Percentiles rank a stretch among this genome's conserved stretches.
Conservation (phyloP, 2,329 filamentous ascomycete genomes). For the Phaeosphaeria sp. region DNA sequence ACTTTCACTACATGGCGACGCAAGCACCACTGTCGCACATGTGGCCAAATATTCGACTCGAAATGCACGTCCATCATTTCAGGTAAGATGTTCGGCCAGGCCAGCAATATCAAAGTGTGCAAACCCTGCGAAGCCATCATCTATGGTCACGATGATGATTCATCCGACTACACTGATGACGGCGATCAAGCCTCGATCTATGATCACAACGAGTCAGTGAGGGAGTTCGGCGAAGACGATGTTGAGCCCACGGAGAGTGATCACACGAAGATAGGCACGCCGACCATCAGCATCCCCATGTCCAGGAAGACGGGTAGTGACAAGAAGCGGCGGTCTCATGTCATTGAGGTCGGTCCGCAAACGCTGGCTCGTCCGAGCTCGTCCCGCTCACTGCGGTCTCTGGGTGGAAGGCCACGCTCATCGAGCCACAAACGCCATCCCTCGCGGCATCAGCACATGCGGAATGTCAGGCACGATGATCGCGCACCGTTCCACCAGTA, state of each 20-base stretch:
- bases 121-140: constrained; percentile 93
- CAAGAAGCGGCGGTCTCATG: constrained; percentile 81
- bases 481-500: constrained; percentile 87
- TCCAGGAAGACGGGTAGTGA: constrained; percentile 74
- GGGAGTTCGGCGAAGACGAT: constrained; percentile 30
- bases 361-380: constrained; percentile 87
- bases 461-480: constrained; percentile 80
- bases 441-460: constrained; percentile 84
- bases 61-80: constrained; percentile 94
- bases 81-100: constrained; percentile 85
- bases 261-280: constrained; percentile 57
- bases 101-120: constrained; percentile 85
- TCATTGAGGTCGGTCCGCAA: constrained; percentile 85
- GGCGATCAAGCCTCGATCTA: constrained; percentile 69
- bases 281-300: constrained; percentile 71
- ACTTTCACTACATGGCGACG: constrained; percentile 91
- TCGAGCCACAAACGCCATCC: constrained; percentile 84
- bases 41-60: constrained; percentile 97
- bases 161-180: constrained; percentile 88
- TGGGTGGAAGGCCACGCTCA: constrained; percentile 72
- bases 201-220: constrained; percentile 37
- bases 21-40: constrained; percentile 94
- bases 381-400: constrained; percentile 83
- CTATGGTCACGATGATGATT: constrained; percentile 86
- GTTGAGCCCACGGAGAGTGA: constrained; percentile 43